Conservation (phyloP, 352 stramenopile genomes). For the Phytophthora hibernalis region DNA sequence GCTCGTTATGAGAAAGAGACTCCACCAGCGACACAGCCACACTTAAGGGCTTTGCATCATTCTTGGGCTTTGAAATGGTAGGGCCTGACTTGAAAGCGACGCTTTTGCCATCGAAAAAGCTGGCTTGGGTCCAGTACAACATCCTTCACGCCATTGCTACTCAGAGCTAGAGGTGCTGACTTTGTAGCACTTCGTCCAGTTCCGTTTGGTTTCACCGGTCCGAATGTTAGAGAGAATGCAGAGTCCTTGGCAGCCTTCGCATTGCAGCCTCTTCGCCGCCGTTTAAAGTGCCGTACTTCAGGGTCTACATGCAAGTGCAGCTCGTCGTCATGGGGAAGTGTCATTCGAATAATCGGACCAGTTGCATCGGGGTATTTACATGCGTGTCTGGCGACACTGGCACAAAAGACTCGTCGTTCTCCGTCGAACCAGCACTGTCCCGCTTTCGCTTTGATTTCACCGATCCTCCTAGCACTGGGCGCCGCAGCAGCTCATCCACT, state of each 20-base stretch:
- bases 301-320: constrained; percentile 46
- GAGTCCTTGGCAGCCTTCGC: constrained; percentile 21
- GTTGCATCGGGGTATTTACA: constrained; percentile 67
- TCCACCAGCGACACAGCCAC: constrained; percentile 76
- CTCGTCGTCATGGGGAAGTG: constrained; percentile 59
- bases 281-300: constrained; percentile 68
- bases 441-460: constrained; percentile 66
- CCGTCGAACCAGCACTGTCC: constrained; percentile 37
- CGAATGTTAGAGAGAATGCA: constrained; percentile 44
- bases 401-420: constrained; percentile 70
- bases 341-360: constrained; percentile 60
- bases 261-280: constrained; percentile 46
- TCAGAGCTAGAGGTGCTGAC: background rate
- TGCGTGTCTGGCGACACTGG: constrained; percentile 74
- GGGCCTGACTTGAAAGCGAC: constrained; percentile 33
- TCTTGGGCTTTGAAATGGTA: constrained; percentile 24
- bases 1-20: constrained; percentile 73
- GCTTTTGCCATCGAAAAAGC: constrained; percentile 36
- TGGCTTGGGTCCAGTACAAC: constrained; percentile 21
- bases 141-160: constrained; percentile 26
- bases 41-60: constrained; percentile 55
- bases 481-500: constrained; percentile 46
- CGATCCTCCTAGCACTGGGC: constrained; percentile 27
- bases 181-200: background rate
- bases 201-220: constrained; percentile 30